Evolutionary conservation across 2,329 filamentous ascomycete species (phyloP).

Genomic region (Colletotrichum noveboracense): DNA sequence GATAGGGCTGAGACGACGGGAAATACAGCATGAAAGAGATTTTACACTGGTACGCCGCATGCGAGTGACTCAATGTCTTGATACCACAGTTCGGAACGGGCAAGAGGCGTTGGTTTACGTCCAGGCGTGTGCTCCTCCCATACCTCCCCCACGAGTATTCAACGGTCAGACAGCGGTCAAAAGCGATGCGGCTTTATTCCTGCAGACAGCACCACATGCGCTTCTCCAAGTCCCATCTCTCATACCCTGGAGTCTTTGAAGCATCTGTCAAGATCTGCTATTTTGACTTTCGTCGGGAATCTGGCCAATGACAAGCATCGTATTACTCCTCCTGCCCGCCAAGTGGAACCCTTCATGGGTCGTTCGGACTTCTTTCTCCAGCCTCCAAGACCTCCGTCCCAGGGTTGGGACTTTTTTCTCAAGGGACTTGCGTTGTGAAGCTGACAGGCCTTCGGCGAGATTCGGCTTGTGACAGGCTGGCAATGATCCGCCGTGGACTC

Average conservation of each 20-base stretch:
- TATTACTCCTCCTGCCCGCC: slow-evolving; percentile 3
- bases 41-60: background rate
- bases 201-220: background rate
- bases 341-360: background rate
- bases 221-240: background rate
- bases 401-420: background rate
- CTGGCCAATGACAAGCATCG: background rate
- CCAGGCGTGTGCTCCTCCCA: background rate
- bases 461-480: background rate
- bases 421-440: background rate
- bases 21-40: background rate
- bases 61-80: background rate
- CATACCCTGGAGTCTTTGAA: background rate
- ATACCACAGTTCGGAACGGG: background rate
- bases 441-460: background rate
- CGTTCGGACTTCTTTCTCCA: background rate
- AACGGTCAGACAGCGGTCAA: background rate
- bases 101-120: background rate
- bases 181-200: accelerated
- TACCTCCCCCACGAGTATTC: no score
- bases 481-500: background rate
- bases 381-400: background rate
- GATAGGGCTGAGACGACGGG: background rate
- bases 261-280: background rate
- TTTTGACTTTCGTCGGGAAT: no score